Evolutionary conservation across 306 rosid species (phyloP), one percentile per base, ranked within the genome.

Genomic region (Phaseolus lunatus): DNA sequence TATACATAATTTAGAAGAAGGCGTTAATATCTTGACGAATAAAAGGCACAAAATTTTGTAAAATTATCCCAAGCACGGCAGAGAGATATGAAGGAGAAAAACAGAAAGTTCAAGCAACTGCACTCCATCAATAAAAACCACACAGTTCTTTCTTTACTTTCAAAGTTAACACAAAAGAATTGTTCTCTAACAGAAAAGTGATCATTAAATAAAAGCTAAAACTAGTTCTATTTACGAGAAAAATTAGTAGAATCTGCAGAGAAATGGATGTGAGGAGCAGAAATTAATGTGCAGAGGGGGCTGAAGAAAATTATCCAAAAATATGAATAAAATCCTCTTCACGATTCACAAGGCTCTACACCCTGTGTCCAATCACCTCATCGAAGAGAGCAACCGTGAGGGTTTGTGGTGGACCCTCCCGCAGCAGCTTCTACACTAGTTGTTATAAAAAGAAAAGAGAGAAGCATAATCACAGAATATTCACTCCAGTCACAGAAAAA

Each of bases 341-440:
- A 69, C 41, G 43, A 69, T 15, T 70, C 77, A 45, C 45, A 67
- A 53, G 65, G 77, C 44, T 61, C 45, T 26, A 22, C 41, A 72
- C 57, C 61, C 27, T 27, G 13, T 22, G 31, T 19, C 64, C 68
- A 15, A 68, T 81, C 74, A 71, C 20, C 43, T 72, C 16, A 61
- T 18, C 47, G 58, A 39, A 67, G 79, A 39, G 54, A 79, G 19
- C 76, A 78, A 57, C 79, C 70, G 75, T 73, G 31, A 64, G 45
- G 47, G 73, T 16, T 56, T 26, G 63, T 66, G 84, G 87, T 65
- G 77, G 79, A 78, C 84, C 86, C 69, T 75, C 14, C 49, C 44
- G 69, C 69, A 57, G 57, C 57, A n/a, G 2, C 66, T 48, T 70
- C 75, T 43, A 71, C 1, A 43, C 48, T 43, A 43, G 16, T 43